Percentiles rank a stretch among this genome's conserved stretches.
Evolutionary conservation across 2,329 filamentous ascomycete species (phyloP).

Genomic region (Xylariaceae sp.): DNA sequence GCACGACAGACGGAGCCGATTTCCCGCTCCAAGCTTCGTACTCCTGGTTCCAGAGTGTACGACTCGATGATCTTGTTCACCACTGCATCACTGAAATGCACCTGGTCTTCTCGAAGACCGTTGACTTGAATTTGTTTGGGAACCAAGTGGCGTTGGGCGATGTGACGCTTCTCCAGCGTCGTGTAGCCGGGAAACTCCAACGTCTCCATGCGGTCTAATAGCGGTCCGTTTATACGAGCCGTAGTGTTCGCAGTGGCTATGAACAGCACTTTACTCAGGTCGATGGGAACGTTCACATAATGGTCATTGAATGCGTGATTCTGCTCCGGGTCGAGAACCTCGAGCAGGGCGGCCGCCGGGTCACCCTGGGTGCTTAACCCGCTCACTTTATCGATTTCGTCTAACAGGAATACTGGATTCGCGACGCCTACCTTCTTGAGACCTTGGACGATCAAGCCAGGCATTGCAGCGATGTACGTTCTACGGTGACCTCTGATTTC

Average conservation of each 20-base stretch:
- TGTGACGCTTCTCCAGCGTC: slow-evolving; percentile 92
- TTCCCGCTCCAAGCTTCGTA: slow-evolving; percentile 93
- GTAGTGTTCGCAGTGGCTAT: slow-evolving; percentile 94
- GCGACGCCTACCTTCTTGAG: slow-evolving; percentile 92
- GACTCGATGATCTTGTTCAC: slow-evolving; percentile 92
- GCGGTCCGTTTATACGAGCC: slow-evolving; percentile 88
- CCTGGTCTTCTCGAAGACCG: slow-evolving; percentile 69
- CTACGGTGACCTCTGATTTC: slow-evolving; percentile 92
- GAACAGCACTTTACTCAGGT: slow-evolving; percentile 93
- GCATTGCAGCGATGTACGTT: slow-evolving; percentile 99
- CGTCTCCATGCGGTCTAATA: slow-evolving; percentile 95
- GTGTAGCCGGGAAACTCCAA: slow-evolving; percentile 93
- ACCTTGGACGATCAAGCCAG: slow-evolving; percentile 86
- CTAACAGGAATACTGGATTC: slow-evolving; percentile 91
- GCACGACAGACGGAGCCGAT: slow-evolving; percentile 89
- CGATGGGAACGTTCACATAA: slow-evolving; percentile 92
- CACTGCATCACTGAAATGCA: slow-evolving; percentile 73
- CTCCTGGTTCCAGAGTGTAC: slow-evolving; percentile 93
- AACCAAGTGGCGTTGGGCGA: slow-evolving; percentile 86
- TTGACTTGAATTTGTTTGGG: slow-evolving; percentile 94
- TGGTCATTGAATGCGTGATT: slow-evolving; percentile 94
- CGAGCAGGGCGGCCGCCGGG: slow-evolving; percentile 93
- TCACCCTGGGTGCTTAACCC: slow-evolving; percentile 89
- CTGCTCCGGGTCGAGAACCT: slow-evolving; percentile 95
- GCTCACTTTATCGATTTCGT: slow-evolving; percentile 97